phyloP scores from a whole-genome alignment of 345 rosid species.

The Salix caprea region DNA sequence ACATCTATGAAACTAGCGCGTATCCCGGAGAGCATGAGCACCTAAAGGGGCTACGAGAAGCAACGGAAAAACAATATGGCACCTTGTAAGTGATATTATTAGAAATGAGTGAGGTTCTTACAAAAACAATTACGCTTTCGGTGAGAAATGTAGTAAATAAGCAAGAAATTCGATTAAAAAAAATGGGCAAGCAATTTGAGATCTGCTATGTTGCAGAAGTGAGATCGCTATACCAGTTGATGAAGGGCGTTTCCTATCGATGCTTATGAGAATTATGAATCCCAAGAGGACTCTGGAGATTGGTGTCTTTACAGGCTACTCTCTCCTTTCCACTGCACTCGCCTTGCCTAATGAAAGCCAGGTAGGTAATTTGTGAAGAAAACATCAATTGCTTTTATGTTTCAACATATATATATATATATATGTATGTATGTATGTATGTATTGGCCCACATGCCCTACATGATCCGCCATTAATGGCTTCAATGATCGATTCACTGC shows the following conservation, averaged over 20 bases:
- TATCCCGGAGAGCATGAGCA: conserved; percentile 47
- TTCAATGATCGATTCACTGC: too few relatives aligned
- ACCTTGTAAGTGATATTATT: conserved; percentile 3
- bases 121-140: too few relatives aligned
- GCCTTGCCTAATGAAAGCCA: conserved; percentile 48
- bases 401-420: too few relatives aligned
- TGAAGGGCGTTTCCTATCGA: conserved; percentile 43
- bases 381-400: too few relatives aligned
- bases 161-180: neutral
- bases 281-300: conserved; percentile 55
- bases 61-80: conserved; percentile 31
- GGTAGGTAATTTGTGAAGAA: conserved; percentile 19
- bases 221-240: conserved; percentile 46
- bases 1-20: conserved; percentile 39
- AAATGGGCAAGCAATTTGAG: neutral
- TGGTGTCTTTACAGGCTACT: conserved; percentile 71
- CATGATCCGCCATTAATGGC: too few relatives aligned
- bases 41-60: conserved; percentile 42
- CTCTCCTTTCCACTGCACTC: conserved; percentile 54
- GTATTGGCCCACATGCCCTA: too few relatives aligned
- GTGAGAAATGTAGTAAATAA: neutral
- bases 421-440: too few relatives aligned
- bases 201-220: conserved; percentile 33
- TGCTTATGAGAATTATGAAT: conserved; percentile 50
- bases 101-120: too few relatives aligned